phyloP scores from a whole-genome alignment of 345 rosid genomes.

The Capsella bursapastoris region DNA sequence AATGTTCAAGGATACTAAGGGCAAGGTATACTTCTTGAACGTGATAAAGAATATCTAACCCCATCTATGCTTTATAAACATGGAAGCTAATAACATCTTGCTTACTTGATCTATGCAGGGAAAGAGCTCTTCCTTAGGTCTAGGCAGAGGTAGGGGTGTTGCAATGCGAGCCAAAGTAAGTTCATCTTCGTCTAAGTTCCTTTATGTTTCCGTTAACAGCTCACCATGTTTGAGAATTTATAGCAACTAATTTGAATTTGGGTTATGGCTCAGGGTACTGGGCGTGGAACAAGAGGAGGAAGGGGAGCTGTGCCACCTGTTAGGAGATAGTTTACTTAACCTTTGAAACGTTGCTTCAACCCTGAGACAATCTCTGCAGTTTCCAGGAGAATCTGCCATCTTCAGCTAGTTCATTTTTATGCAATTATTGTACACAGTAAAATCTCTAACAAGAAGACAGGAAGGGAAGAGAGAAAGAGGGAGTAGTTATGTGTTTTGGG shows the following conservation, averaged over 20 bases:
- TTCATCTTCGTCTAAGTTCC: not conserved
- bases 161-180: conserved; percentile 86
- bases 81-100: conserved; percentile 13
- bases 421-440: conserved; percentile 7
- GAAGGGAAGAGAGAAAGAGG: not conserved
- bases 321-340: conserved; percentile 53
- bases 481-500: conserved; percentile 6
- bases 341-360: not conserved
- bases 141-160: conserved; percentile 90
- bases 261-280: conserved; percentile 58
- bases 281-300: conserved; percentile 79
- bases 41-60: not conserved
- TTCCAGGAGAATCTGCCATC: not conserved
- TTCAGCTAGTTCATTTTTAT: conserved; percentile 18
- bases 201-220: not conserved
- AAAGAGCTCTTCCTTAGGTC: conserved; percentile 82
- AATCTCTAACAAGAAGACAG: not conserved
- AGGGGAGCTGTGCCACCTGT: conserved; percentile 81
- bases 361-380: conserved; percentile 6
- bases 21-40: conserved; percentile 59
- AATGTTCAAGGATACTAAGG: conserved; percentile 90
- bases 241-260: not conserved
- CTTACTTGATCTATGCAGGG: conserved; percentile 59
- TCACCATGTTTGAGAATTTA: conserved; percentile 8
- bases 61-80: conserved; percentile 1